Base-by-base conservation (phyloP, 2,329 filamentous ascomycete genomes). In the Colletotrichum spaethianum region DNA sequence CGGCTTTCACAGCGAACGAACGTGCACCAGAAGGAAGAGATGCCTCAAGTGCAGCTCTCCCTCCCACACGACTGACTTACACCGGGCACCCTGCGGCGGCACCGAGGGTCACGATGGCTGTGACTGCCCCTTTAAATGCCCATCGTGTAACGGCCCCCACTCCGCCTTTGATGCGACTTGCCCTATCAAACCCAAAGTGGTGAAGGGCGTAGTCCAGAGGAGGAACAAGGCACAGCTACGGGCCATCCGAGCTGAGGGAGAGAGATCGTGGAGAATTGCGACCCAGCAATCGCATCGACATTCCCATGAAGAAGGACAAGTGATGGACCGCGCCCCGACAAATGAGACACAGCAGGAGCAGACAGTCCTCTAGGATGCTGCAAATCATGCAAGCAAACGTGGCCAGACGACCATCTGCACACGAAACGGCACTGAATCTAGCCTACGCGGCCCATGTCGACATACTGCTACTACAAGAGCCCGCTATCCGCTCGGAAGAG, bases 31-130 rank as follows among this genome's bases (percentile, higher is more conserved):
- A 60, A 60, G 40, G 57, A 60, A 60, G 57, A 60, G 57, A 46
- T 60, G 40, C 57, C 20, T 60, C 26, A 60, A 60, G 57, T 60
- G 40, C 38, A 60, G 57, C 57, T 60, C 57, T 46, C 57, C 38
- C 18, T 60, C 57, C 40, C 23, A 60, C 40, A 78, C 50, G 68
- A 79, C 65, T 69, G 63, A 48, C 74, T 69, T 3, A 79, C 74
- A 40, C 33, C 33, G 16, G 53, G 53, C 53, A 40, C 53, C 53
- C 23, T 57, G 33, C 33, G 33, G 53, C 33, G 33, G 53, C n/a
- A 57, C 33, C 33, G 33, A 57, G 53, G 53, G 53, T 40, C 33
- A 36, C 33, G 16, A 57, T 38, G 33, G 53, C 28, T 57, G 33
- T 33, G 33, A 57, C 33, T 57, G 33, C 53, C 53, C 53, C 53